A percentile compares a stretch with the other conserved stretches of the same genome.
Conservation (phyloP, 176 grass and related monocot species). For the Hyparrhenia diplandra region DNA sequence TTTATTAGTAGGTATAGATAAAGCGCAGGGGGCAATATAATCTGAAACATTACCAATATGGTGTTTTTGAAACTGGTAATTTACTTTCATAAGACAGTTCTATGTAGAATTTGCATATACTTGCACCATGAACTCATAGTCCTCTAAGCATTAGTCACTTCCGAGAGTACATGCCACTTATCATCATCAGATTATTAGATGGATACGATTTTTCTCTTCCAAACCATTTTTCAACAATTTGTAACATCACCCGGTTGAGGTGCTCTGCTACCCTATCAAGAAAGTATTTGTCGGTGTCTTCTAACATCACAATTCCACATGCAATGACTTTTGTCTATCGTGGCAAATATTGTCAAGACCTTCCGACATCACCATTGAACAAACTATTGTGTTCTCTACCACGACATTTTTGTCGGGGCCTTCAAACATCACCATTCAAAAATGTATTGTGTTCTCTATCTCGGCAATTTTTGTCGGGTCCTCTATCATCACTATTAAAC, state of each 20-base stretch:
- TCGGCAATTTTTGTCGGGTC: no score
- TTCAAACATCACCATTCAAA: no score
- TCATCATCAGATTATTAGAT: not conserved
- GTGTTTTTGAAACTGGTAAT: not conserved
- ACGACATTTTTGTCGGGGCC: no score
- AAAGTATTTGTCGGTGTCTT: not conserved
- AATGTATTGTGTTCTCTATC: no score
- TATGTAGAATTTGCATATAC: not conserved
- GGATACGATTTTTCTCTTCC: no score
- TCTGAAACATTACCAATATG: not conserved
- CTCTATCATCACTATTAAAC: no score
- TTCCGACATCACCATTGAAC: no score
- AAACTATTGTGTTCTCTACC: no score
- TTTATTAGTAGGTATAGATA: no score
- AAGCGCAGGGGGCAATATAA: not conserved
- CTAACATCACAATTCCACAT: not conserved
- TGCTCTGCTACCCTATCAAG: not conserved
- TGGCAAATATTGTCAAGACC: no score
- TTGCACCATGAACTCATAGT: not conserved
- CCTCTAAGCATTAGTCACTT: slow-evolving; percentile 1
- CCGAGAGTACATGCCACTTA: not conserved
- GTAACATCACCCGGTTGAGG: not conserved
- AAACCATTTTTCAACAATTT: no score
- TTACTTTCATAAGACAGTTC: not conserved
- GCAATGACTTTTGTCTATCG: not conserved